Conservation (phyloP, 2,329 filamentous ascomycete genomes). For the Akanthomyces uredinophilus region DNA sequence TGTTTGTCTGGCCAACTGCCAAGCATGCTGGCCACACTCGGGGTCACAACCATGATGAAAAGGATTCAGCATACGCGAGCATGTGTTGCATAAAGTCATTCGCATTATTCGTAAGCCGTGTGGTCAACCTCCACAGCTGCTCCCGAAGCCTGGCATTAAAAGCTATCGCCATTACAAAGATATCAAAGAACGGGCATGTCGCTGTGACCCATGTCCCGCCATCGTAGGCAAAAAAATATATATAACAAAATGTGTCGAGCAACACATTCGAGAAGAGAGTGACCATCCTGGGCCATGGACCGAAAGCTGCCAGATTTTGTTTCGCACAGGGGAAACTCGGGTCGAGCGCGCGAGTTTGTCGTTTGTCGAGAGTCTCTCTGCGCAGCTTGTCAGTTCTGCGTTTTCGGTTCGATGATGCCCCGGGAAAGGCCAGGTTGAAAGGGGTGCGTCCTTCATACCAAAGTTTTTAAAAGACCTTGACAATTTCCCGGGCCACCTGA, state of each 20-base stretch:
- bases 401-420: background rate
- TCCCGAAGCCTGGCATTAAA: background rate
- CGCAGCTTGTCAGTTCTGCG: background rate
- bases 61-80: background rate
- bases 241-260: background rate
- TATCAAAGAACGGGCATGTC: slow-evolving; percentile 2
- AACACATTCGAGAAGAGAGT: background rate
- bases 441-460: background rate
- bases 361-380: background rate
- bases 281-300: background rate
- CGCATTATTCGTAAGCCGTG: background rate
- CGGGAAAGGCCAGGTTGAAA: no score
- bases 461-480: slow-evolving; percentile 21
- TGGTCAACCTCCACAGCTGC: background rate
- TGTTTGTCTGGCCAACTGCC: no score
- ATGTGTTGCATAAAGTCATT: background rate
- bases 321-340: no score
- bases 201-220: slow-evolving; percentile 2
- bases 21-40: background rate
- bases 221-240: background rate
- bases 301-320: background rate
- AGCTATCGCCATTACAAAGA: background rate
- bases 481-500: slow-evolving; percentile 24
- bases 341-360: background rate
- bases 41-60: background rate